Evolutionary conservation across 176 grass and related monocot genomes (phyloP).

Genomic region (Oryza officinalis): DNA sequence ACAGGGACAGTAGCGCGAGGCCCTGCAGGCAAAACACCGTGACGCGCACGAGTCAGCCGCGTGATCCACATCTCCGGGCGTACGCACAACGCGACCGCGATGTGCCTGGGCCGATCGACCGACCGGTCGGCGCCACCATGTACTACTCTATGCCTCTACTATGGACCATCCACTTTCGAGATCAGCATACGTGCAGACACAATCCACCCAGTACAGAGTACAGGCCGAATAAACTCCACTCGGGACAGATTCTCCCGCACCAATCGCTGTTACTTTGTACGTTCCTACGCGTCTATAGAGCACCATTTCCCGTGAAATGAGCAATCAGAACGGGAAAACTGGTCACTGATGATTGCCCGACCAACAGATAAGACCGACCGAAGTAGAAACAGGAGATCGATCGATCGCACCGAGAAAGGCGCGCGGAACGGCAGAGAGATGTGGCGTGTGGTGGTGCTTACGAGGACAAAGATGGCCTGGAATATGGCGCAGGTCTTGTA

Average conservation of each 20-base stretch:
- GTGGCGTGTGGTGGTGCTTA: conserved; percentile 32
- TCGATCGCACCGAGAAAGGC: neutral
- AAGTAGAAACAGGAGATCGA: neutral
- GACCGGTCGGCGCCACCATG: neutral
- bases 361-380: neutral
- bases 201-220: neutral
- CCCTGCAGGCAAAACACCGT: conserved; percentile 46
- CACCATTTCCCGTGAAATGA: neutral
- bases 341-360: neutral
- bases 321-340: neutral
- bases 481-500: conserved; percentile 94
- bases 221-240: neutral
- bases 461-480: conserved; percentile 85
- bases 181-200: neutral
- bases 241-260: neutral
- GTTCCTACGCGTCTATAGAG: neutral
- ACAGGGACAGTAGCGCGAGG: conserved; percentile 63
- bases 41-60: neutral
- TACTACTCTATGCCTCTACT: neutral
- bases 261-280: neutral
- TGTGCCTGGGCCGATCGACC: neutral
- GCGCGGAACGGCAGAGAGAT: neutral
- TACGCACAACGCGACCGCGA: neutral
- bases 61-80: neutral
- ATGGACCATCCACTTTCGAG: conserved; percentile 1